phyloP scores from a whole-genome alignment of 345 rosid genomes.

The Triadica sebifera region DNA sequence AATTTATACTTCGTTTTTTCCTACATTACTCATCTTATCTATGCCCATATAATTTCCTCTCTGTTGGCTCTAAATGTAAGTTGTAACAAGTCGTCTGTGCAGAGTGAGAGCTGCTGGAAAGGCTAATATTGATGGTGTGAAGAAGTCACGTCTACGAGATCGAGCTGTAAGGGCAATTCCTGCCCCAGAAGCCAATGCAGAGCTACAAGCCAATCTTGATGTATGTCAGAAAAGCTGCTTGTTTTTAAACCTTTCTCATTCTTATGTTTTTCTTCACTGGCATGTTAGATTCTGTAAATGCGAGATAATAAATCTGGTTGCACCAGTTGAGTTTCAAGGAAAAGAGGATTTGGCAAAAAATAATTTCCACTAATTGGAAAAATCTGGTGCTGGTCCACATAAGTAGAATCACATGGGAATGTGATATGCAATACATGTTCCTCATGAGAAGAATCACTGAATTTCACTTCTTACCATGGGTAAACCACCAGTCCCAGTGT shows the following conservation, averaged over 20 bases:
- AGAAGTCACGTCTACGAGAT: constrained; percentile 28
- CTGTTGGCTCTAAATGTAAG: background rate
- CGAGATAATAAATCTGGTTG: background rate
- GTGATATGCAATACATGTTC: background rate
- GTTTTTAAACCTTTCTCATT: constrained; percentile 1
- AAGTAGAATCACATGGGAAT: background rate
- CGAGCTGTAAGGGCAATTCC: constrained; percentile 28
- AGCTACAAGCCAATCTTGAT: constrained; percentile 37
- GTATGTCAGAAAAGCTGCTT: constrained; percentile 31
- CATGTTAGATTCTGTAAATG: background rate
- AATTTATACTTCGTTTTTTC: background rate
- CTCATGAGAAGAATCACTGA: constrained; percentile 5
- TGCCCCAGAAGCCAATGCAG: constrained; percentile 33
- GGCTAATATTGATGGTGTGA: constrained; percentile 24
- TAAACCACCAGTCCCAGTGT: background rate
- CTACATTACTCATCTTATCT: background rate
- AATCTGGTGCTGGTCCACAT: background rate
- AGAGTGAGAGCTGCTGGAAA: constrained; percentile 32
- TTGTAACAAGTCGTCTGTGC: background rate
- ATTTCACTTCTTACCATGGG: background rate
- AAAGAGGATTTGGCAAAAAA: background rate
- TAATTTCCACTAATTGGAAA: background rate
- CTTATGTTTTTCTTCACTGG: background rate
- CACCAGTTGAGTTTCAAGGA: too few relatives aligned
- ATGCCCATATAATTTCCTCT: background rate